Base-by-base conservation (phyloP, 257 asterid species). In the Ilex asprella region DNA sequence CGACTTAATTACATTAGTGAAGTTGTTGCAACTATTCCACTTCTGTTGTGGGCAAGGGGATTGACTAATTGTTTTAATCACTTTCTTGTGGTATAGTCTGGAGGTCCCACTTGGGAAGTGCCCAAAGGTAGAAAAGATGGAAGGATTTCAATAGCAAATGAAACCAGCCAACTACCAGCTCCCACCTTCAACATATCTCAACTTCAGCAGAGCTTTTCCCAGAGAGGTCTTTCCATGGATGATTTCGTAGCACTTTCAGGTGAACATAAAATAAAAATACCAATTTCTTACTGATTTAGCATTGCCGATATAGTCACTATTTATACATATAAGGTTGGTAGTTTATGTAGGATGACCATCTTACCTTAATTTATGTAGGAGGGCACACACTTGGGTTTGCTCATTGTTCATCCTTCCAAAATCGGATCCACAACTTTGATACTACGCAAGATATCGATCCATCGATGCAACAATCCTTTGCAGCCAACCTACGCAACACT, bases 361-460 rank as follows among this genome's bases (percentile, higher is more conserved):
- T 46, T 64, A 8, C 2, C 7, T 29, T 35, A 4, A 12, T 13
- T 3, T 16, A 27, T 73, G 61, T 79, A 90, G 96, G 97, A 76
- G 97, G 96, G 4, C 97, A 91, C 71, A 91, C 94, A 3, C 84
- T 87, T 1, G 97, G 96, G 9, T 91, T 91, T 77, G 79, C 97
- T 63, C 96, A 86, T 56, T 91, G 96, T 47, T 84, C 88, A 30
- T 91, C 96, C 10, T 87, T 91, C 86, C 87, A 88, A 61, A 91
- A 87, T 68, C 76, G 96, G 64, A 85, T 91, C 82, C 94, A 88
- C 84, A 81, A 79, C 56, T 91, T 91, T 70, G 78, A 70, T 79
- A 59, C 27, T 6, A 53, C 31, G 29, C 74, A 59, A 11, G 75
- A 75, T 30, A 69, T 88, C 12, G 96, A 91, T 43, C 96, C 96